Evolutionary conservation across 192 early-diverging fungal species (phyloP), one percentile per base, ranked within the genome.

Genomic region (Entomortierella chlamydospora): DNA sequence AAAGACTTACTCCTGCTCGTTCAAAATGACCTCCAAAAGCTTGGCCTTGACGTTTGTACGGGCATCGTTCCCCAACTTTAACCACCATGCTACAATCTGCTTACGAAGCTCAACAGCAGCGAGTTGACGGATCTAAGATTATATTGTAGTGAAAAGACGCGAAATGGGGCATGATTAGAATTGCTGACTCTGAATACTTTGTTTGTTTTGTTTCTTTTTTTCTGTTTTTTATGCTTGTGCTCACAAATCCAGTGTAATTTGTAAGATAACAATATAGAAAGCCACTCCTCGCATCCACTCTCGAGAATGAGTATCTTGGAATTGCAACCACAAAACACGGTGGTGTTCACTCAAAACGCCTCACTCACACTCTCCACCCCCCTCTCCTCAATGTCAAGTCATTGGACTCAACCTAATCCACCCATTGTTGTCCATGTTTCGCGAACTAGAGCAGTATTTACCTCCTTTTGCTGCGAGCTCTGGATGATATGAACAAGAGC

Each of bases 71-170:
- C 89, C 90, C 18, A 95, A 55, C 15, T 89, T 83, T 17, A 82
- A 72, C 95, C 95, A 97, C 86, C 86, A 91, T 82, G 87, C 91
- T 25, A 85, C 63, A 39, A 93, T 82, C 61, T 92, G 90, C 79
- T 97, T 97, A 64, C 94, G 91, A 66, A 94, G 87, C 86, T 97
- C 96, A 29, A 97, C 95, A 5, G 94, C 91, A 28, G 94, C 91
- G 55, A 97, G 84, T 81, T 96, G 95, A 51, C 95, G 93, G 41
- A 97, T 68, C 82, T 83, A 63, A 25, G 2, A 4, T 47, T 7
- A 7, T 15, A 22, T 9, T 0, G 10, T 13, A 58, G 30, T 3
- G 34, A 39, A 10, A 23, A 31, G 0, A 39, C 22, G 49, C 15
- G 15, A 50, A 28, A 25, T 30, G 28, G n/a, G 20, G 26, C 18